These are phyloP conservation scores for Aurantiochytrium sp. DNA, from an alignment of 108 stramenopile genomes.

Conservation along the genomic window DNA sequence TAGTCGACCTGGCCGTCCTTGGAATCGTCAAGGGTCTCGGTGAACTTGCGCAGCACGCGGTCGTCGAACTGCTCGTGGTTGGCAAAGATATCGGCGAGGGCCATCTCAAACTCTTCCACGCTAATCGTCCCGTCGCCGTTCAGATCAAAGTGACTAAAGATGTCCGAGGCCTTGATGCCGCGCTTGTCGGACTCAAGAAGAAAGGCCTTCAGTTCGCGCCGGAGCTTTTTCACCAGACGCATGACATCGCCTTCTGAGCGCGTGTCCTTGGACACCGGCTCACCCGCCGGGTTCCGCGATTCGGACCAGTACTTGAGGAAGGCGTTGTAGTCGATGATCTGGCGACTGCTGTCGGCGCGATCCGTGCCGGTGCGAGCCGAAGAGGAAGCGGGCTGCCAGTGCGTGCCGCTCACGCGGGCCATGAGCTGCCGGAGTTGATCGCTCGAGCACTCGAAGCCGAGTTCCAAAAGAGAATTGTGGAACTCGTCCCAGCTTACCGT, in stretches of 20 bases:
- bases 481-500: slow-evolving; percentile 16
- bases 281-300: neutral
- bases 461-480: neutral
- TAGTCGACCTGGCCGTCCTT: slow-evolving; percentile 8
- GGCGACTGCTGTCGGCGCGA: neutral
- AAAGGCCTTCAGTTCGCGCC: neutral
- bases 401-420: neutral
- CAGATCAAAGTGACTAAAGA: neutral
- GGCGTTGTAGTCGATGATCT: slow-evolving; percentile 17
- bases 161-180: neutral
- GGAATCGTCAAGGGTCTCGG: neutral
- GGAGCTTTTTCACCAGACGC: neutral
- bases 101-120: slow-evolving; percentile 6
- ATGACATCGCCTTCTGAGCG: neutral
- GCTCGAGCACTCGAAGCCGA: slow-evolving; percentile 1
- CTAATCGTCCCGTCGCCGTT: neutral
- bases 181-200: neutral
- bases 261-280: neutral
- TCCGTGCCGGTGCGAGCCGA: neutral
- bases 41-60: neutral
- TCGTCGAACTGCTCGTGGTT: neutral
- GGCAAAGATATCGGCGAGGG: neutral
- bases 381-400: too few relatives aligned
- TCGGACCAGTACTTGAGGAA: neutral
- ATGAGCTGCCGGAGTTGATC: neutral